A percentile compares a stretch with the other conserved stretches of the same genome.
Conservation (phyloP, 1,139 yeast genomes). For the Spathaspora jeffriesii region DNA sequence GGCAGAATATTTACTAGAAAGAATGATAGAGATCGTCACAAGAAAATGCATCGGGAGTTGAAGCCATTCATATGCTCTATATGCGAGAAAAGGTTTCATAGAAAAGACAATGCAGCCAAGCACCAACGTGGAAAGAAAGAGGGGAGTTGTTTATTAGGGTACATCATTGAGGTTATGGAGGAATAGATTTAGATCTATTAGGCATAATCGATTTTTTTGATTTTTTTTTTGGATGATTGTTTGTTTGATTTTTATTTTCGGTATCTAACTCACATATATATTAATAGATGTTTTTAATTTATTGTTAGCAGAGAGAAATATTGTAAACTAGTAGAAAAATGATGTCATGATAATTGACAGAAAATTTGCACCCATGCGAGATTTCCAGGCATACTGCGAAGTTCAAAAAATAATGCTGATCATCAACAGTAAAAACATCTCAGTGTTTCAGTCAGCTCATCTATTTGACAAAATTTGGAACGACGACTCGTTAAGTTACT, state of each 20-base stretch:
- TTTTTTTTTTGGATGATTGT: too few relatives aligned
- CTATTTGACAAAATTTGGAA: too few relatives aligned
- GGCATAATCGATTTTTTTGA: conserved; percentile 39
- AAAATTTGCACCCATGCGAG: neutral
- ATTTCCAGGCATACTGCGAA: neutral
- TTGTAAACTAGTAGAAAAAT: too few relatives aligned
- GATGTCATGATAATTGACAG: neutral
- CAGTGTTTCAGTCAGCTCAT: too few relatives aligned
- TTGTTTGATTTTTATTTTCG: neutral
- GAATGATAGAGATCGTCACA: neutral
- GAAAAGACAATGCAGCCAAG: conserved; percentile 91
- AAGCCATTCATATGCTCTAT: conserved; percentile 82
- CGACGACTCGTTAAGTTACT: too few relatives aligned
- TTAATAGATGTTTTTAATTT: neutral
- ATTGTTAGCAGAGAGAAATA: neutral
- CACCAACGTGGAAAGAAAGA: conserved; percentile 50
- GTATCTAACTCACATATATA: neutral
- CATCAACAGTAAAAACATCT: too few relatives aligned
- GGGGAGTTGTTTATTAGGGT: neutral
- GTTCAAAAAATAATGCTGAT: too few relatives aligned
- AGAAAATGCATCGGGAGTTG: conserved; percentile 90
- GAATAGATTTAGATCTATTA: conserved; percentile 83
- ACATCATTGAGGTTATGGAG: conserved; percentile 45
- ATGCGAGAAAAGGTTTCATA: conserved; percentile 91
- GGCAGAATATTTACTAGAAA: neutral